Base-by-base conservation (phyloP, 1,139 yeast genomes). In the Taphrina populina region DNA sequence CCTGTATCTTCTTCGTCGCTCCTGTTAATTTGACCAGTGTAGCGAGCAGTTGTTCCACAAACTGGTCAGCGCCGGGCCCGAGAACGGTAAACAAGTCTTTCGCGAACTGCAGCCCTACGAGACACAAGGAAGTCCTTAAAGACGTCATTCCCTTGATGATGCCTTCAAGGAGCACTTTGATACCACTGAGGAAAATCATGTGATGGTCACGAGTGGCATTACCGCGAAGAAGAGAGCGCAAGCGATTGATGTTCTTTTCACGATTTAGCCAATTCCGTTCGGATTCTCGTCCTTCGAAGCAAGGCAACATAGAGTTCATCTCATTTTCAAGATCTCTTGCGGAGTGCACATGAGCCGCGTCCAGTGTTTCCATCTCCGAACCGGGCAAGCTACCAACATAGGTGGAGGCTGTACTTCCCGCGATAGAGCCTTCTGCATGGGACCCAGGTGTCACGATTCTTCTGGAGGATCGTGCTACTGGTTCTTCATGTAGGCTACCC, bases 211-310 rank as follows among this genome's bases (percentile, higher is more conserved):
- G 56, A 8, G 70, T 67, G 0, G 74, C 70, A 64, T 82, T 80
- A 1, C 90, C 90, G 37, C 88, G 71, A 2, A 87, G 63, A 1
- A 84, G 65, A 1, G 77, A 73, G 57, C 96, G 74, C 35, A 88
- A 66, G 53, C 74, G 76, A 1, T 77, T 64, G 1, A 88, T 76
- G 57, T 72, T 73, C 57, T 76, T 76, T 64, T 90, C 96, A 64
- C 99, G 76, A 1, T 67, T 64, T 23, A 75, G 71, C 99, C 99
- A 92, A 66, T 92, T 92, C 60, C 76, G 76, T 66, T 94, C 98
- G 0, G 95, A 84, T 68, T 94, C 98, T 64, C 83, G 88, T 1
- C 82, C 83, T n/a, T 76, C 77, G 65, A 92, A 87, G 13, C 69
- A 68, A 0, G 70, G 59, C 11, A 69, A 52, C 64, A 78, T 63